Conservation (phyloP, 352 stramenopile genomes). For the Globisporangium mamillatum region DNA sequence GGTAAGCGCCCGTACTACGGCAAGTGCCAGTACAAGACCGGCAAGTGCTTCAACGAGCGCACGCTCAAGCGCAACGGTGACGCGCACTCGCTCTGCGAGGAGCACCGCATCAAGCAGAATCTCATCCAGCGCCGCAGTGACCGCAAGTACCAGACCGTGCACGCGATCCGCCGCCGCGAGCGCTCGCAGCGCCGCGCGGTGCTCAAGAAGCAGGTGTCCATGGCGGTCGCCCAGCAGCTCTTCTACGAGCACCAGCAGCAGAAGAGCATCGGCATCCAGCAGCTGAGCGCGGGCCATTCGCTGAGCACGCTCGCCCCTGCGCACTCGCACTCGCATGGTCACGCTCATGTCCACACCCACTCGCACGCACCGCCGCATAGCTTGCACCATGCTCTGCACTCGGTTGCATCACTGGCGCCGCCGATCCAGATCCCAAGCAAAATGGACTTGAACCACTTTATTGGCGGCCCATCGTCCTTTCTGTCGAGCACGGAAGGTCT, state of each 20-base stretch:
- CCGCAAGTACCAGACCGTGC: constrained; percentile 85
- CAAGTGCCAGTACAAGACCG: constrained; percentile 88
- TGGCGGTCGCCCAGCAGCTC: constrained; percentile 75
- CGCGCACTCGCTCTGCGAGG: constrained; percentile 77
- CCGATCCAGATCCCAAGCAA: constrained; percentile 47
- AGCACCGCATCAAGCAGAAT: constrained; percentile 86
- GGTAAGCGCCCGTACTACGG: constrained; percentile 46
- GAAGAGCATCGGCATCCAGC: constrained; percentile 55
- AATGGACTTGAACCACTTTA: constrained; percentile 19
- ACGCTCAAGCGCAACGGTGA: constrained; percentile 83
- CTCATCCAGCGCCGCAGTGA: constrained; percentile 81
- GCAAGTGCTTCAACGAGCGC: constrained; percentile 87
- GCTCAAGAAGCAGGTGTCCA: constrained; percentile 79
- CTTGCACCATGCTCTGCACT: background rate
- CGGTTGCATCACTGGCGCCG: constrained; percentile 24
- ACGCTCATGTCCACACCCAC: background rate
- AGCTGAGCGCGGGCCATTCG: constrained; percentile 15
- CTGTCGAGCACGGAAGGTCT: constrained; percentile 24
- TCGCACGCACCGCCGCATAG: background rate
- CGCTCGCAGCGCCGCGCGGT: constrained; percentile 74
- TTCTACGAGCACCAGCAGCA: constrained; percentile 82
- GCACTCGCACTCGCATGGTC: background rate
- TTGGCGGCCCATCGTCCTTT: constrained; percentile 16
- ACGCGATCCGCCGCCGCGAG: constrained; percentile 72
- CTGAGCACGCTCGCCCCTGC: constrained; percentile 16